Evolutionary conservation across 2,329 filamentous ascomycete species (phyloP).

Genomic region (Pseudocercospora fijiensis): DNA sequence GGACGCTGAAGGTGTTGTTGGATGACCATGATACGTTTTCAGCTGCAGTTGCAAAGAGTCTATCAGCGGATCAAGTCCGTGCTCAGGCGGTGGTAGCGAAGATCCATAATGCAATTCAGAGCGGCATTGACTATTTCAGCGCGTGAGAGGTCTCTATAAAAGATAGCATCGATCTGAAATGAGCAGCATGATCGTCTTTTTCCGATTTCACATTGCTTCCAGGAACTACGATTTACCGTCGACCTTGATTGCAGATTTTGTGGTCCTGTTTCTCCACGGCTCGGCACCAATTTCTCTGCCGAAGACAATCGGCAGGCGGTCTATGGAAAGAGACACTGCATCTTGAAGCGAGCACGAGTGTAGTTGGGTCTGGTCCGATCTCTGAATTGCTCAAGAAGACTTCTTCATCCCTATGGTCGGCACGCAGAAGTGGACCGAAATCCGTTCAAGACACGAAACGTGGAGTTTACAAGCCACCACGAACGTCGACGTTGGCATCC

Average conservation of each 20-base stretch:
- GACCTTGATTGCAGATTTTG: not conserved
- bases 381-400: not conserved
- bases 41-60: slow-evolving; percentile 13
- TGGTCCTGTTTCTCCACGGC: not conserved
- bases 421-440: not conserved
- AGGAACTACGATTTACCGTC: not conserved
- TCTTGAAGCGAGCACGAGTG: not conserved
- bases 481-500: too few relatives aligned
- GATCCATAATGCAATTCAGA: slow-evolving; percentile 20
- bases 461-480: not conserved
- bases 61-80: slow-evolving; percentile 16
- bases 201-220: not conserved
- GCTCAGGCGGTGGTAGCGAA: slow-evolving; percentile 15
- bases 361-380: not conserved
- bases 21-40: slow-evolving; percentile 21
- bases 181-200: not conserved
- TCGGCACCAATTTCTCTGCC: not conserved
- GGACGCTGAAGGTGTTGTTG: slow-evolving; percentile 24
- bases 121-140: slow-evolving; percentile 17
- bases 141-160: not conserved
- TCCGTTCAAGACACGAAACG: not conserved
- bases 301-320: not conserved
- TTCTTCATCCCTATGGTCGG: not conserved
- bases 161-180: not conserved
- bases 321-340: not conserved